These are phyloP conservation scores for sorghum (Sorghum bicolor) DNA, from an alignment of 176 grass and related monocot genomes.

Conservation along the genomic window Sorghum_bicolor_NCBIv3 NC_012877.2:56120501-56121000, in stretches of 20 bases:
- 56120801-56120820: slow-evolving; percentile 5
- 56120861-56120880: too few relatives aligned
- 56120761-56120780: slow-evolving; percentile 11
- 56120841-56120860: background rate
- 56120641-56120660: background rate
- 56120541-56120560: slow-evolving; percentile 89
- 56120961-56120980: too few relatives aligned
- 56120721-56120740: background rate
- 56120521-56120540: slow-evolving; percentile 46
- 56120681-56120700: background rate
- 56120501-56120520: slow-evolving; percentile 24
- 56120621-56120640: background rate
- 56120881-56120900: too few relatives aligned
- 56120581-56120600: slow-evolving; percentile 98
- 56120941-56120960: too few relatives aligned
- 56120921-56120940: too few relatives aligned
- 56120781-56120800: background rate
- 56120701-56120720: background rate
- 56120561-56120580: slow-evolving; percentile 95
- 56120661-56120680: background rate
- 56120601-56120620: slow-evolving; percentile 47
- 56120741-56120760: background rate
- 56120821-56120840: slow-evolving; percentile 8
- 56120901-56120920: too few relatives aligned
- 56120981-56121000: too few relatives aligned